A percentile compares a stretch with the other conserved stretches of the same genome.
Conservation (phyloP, 2,329 filamentous ascomycete genomes). For the Sclerotinia glacialis region DNA sequence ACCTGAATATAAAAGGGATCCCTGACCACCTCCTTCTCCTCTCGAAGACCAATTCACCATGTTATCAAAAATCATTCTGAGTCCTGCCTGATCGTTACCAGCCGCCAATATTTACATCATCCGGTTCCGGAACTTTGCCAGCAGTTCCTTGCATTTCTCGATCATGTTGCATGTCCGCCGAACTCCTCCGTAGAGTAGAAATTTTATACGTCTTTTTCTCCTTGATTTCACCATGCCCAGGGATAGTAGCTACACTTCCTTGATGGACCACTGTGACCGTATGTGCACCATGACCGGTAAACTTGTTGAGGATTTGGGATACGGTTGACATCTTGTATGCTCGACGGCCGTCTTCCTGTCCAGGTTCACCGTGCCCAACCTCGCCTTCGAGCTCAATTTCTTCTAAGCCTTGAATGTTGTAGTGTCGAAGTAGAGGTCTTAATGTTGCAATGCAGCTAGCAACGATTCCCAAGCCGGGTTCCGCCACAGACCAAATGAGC, state of each 20-base stretch:
- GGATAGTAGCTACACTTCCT: slow-evolving; percentile 11
- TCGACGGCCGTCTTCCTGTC: neutral
- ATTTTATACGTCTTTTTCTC: slow-evolving; percentile 11
- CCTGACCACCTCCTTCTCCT: neutral
- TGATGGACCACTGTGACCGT: slow-evolving; percentile 15
- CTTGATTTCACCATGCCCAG: neutral
- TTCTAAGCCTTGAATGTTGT: slow-evolving; percentile 7
- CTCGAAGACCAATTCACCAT: neutral
- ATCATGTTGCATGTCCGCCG: slow-evolving; percentile 15
- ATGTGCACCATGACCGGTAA: slow-evolving; percentile 16
- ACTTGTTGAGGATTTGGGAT: slow-evolving; percentile 15
- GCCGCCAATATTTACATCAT: slow-evolving; percentile 20
- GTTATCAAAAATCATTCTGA: neutral
- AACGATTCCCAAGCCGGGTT: slow-evolving; percentile 18
- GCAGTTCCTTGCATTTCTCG: slow-evolving; percentile 14
- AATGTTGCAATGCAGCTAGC: slow-evolving; percentile 19
- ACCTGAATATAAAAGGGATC: slow-evolving; percentile 3
- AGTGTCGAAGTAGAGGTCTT: slow-evolving; percentile 17
- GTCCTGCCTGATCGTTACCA: neutral
- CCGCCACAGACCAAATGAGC: slow-evolving; percentile 19
- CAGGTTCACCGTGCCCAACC: neutral
- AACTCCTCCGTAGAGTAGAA: slow-evolving; percentile 7
- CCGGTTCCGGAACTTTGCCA: slow-evolving; percentile 12
- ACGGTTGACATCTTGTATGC: slow-evolving; percentile 19
- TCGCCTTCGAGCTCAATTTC: slow-evolving; percentile 7